Conservation (phyloP, 495 filamentous ascomycete species). For the Penicillium chermesinum region DNA sequence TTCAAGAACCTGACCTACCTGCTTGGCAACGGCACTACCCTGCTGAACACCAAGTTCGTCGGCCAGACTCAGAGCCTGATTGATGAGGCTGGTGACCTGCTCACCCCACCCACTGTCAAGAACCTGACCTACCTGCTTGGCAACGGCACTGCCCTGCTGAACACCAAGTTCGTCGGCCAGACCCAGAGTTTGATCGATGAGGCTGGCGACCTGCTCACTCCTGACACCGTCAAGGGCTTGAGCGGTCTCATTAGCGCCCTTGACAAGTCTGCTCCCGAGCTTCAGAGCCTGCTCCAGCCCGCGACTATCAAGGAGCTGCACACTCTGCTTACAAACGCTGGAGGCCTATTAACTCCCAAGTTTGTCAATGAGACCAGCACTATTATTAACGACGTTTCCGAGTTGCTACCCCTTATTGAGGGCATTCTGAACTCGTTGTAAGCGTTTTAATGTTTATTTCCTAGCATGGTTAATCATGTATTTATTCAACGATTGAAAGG, state of each 20-base stretch:
- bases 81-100: slow-evolving; percentile 30
- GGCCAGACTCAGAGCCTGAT: slow-evolving; percentile 29
- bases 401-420: slow-evolving; percentile 24
- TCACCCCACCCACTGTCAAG: slow-evolving; percentile 30
- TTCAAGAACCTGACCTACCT: slow-evolving; percentile 32
- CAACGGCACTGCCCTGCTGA: slow-evolving; percentile 34
- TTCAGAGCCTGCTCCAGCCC: slow-evolving; percentile 27
- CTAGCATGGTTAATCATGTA: slow-evolving; percentile 5
- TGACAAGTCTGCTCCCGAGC: slow-evolving; percentile 21
- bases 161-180: slow-evolving; percentile 27
- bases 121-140: slow-evolving; percentile 33
- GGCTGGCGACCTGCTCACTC: slow-evolving; percentile 32
- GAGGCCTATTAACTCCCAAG: slow-evolving; percentile 32
- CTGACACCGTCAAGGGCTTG: slow-evolving; percentile 29
- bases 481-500: slow-evolving; percentile 15
- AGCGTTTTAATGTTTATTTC: slow-evolving; percentile 12
- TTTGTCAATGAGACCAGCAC: slow-evolving; percentile 36
- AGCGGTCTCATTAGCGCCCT: slow-evolving; percentile 29
- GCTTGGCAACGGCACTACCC: slow-evolving; percentile 30
- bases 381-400: slow-evolving; percentile 24
- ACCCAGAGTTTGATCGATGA: slow-evolving; percentile 31
- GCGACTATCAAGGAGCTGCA: slow-evolving; percentile 34
- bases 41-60: slow-evolving; percentile 34
- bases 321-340: slow-evolving; percentile 40
- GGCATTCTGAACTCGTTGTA: slow-evolving; percentile 24